Evolutionary conservation across 2,329 filamentous ascomycete genomes (phyloP).

Genomic region (Diaporthe sp.): DNA sequence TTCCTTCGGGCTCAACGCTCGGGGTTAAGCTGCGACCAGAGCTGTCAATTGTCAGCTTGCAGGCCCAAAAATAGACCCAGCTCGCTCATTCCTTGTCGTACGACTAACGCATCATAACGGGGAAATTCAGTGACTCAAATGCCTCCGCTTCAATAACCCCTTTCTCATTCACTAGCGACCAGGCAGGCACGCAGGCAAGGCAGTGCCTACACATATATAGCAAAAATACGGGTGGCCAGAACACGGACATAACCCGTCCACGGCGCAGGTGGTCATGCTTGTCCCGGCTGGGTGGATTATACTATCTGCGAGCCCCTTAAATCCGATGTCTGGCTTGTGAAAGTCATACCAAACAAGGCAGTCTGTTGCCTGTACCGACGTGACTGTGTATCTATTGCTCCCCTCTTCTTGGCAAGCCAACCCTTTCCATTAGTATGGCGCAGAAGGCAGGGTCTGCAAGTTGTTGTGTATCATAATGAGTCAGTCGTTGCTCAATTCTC

Average conservation of each 20-base stretch:
- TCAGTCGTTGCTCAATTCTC: slow-evolving; percentile 41
- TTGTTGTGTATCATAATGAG: not conserved
- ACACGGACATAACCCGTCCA: too few species aligned
- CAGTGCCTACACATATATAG: too few species aligned
- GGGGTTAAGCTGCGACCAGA: slow-evolving; percentile 11
- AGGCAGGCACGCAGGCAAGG: not conserved
- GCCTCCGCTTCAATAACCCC: not conserved
- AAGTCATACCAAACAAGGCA: not conserved
- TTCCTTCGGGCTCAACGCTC: slow-evolving; percentile 7
- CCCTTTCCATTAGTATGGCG: not conserved
- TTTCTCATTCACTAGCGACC: not conserved
- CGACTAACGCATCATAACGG: not conserved
- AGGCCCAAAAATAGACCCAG: slow-evolving; percentile 22
- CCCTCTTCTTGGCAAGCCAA: not conserved
- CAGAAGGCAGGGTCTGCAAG: not conserved
- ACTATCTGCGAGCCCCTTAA: not conserved
- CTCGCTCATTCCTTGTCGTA: not conserved
- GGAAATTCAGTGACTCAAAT: not conserved
- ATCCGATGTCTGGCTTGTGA: not conserved
- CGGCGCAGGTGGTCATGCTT: slow-evolving; percentile 1
- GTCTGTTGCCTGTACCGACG: not conserved
- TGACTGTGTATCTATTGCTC: not conserved
- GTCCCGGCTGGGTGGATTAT: not conserved
- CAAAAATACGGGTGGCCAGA: not conserved
- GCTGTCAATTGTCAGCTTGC: slow-evolving; percentile 14